phyloP scores from a whole-genome alignment of 176 grass and related monocot genomes.

The Lolium perenne region DNA sequence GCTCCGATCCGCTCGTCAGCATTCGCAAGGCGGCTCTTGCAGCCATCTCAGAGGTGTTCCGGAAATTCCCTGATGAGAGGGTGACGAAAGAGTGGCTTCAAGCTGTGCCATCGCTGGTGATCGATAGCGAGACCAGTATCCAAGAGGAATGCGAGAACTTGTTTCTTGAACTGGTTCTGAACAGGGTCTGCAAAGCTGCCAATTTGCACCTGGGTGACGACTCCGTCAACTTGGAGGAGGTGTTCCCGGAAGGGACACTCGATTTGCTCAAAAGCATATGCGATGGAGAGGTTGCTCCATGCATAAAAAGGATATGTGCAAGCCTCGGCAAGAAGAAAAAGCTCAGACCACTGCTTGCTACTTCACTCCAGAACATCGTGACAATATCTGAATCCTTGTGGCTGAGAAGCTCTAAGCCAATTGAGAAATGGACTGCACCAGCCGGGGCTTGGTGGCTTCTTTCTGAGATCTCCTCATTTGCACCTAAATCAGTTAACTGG shows the following conservation, averaged over 20 bases:
- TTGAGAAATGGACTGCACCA: slow-evolving; percentile 80
- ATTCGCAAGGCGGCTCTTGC: slow-evolving; percentile 92
- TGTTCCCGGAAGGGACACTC: slow-evolving; percentile 71
- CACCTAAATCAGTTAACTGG: slow-evolving; percentile 82
- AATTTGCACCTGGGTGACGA: slow-evolving; percentile 52
- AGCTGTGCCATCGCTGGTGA: slow-evolving; percentile 74
- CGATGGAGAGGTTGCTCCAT: slow-evolving; percentile 76
- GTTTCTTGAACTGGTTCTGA: slow-evolving; percentile 87
- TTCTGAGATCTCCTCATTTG: slow-evolving; percentile 79
- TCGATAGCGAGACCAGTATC: slow-evolving; percentile 89
- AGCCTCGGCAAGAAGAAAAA: slow-evolving; percentile 97
- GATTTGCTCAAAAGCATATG: slow-evolving; percentile 78
- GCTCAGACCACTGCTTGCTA: slow-evolving; percentile 69
- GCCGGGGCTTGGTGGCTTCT: slow-evolving; percentile 91
- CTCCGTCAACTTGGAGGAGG: slow-evolving; percentile 46
- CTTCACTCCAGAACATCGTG: slow-evolving; percentile 84
- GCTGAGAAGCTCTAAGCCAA: slow-evolving; percentile 56
- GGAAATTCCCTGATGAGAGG: slow-evolving; percentile 71
- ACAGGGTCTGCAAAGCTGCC: slow-evolving; percentile 72
- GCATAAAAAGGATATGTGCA: slow-evolving; percentile 82
- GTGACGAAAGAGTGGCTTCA: slow-evolving; percentile 91
- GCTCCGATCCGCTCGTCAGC: slow-evolving; percentile 88
- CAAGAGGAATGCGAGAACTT: slow-evolving; percentile 96
- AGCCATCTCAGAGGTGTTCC: slow-evolving; percentile 90
- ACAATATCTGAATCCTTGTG: slow-evolving; percentile 72